Conservation (phyloP, 2,329 filamentous ascomycete species). For the Emergomyces pasteurianus region DNA sequence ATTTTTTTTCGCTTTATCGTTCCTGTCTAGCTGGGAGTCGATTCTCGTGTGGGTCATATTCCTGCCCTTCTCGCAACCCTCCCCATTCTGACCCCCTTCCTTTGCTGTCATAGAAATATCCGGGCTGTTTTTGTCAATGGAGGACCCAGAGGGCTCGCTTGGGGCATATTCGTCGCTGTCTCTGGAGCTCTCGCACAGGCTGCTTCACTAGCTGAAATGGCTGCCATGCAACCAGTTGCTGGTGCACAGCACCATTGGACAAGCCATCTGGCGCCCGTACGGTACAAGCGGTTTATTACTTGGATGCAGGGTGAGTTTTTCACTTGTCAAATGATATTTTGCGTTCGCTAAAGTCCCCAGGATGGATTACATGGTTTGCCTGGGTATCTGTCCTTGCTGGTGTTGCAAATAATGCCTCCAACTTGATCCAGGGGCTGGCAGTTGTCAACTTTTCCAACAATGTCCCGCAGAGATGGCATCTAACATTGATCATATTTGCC, state of each 20-base stretch:
- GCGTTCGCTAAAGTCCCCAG: constrained; percentile 9
- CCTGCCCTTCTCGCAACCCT: neutral
- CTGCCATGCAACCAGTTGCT: constrained; percentile 29
- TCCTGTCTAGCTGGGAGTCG: constrained; percentile 18
- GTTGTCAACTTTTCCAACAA: constrained; percentile 23
- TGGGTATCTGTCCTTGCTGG: constrained; percentile 26
- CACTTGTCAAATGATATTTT: neutral
- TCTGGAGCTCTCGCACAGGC: constrained; percentile 20
- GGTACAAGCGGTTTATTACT: constrained; percentile 21
- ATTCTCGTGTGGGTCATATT: constrained; percentile 11
- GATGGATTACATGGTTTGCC: constrained; percentile 33
- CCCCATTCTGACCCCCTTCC: neutral
- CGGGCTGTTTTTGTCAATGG: constrained; percentile 30
- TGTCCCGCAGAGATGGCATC: constrained; percentile 25
- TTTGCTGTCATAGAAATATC: constrained; percentile 4
- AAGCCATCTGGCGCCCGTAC: constrained; percentile 19
- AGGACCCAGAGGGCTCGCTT: constrained; percentile 20
- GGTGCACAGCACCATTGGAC: constrained; percentile 36
- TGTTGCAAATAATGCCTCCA: constrained; percentile 23
- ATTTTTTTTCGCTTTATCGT: constrained; percentile 17
- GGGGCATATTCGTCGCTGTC: constrained; percentile 21
- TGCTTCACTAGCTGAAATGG: constrained; percentile 28
- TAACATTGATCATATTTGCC: constrained; percentile 28
- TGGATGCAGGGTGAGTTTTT: constrained; percentile 17
- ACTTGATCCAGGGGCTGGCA: constrained; percentile 24